Conservation (phyloP, 2,329 filamentous ascomycete genomes). For the Cladosporium sp. region DNA sequence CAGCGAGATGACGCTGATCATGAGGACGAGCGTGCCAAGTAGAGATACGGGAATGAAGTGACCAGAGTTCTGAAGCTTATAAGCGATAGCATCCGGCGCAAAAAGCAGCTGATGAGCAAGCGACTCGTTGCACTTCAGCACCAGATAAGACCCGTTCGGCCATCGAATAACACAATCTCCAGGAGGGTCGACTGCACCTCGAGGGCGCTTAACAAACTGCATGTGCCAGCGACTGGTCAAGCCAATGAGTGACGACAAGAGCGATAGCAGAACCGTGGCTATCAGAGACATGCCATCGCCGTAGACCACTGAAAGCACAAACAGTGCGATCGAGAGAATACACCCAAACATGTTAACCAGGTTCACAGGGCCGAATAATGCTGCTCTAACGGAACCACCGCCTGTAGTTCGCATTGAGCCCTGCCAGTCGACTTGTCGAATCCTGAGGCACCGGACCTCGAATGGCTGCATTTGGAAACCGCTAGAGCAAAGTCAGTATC, state of each 20-base stretch:
- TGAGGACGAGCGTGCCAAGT: slow-evolving; percentile 48
- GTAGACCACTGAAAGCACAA: slow-evolving; percentile 42
- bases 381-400: slow-evolving; percentile 3
- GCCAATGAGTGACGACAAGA: slow-evolving; percentile 48
- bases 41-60: slow-evolving; percentile 47
- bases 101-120: slow-evolving; percentile 50
- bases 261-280: slow-evolving; percentile 44
- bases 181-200: slow-evolving; percentile 9
- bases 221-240: slow-evolving; percentile 48
- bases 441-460: slow-evolving; percentile 27
- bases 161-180: slow-evolving; percentile 46
- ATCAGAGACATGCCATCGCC: slow-evolving; percentile 50
- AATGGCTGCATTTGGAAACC: slow-evolving; percentile 17
- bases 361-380: slow-evolving; percentile 39
- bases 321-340: slow-evolving; percentile 38
- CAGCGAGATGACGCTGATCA: slow-evolving; percentile 50
- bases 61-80: slow-evolving; percentile 37
- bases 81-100: slow-evolving; percentile 48
- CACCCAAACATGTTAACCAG: slow-evolving; percentile 44
- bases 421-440: slow-evolving; percentile 14
- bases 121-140: slow-evolving; percentile 48
- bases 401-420: neutral
- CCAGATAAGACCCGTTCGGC: slow-evolving; percentile 47
- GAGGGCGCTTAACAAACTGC: slow-evolving; percentile 36
- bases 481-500: neutral